These are phyloP conservation scores for Botryosphaeria agaves DNA, from an alignment of 2,329 filamentous ascomycete genomes.

Conservation along the genomic window DNA sequence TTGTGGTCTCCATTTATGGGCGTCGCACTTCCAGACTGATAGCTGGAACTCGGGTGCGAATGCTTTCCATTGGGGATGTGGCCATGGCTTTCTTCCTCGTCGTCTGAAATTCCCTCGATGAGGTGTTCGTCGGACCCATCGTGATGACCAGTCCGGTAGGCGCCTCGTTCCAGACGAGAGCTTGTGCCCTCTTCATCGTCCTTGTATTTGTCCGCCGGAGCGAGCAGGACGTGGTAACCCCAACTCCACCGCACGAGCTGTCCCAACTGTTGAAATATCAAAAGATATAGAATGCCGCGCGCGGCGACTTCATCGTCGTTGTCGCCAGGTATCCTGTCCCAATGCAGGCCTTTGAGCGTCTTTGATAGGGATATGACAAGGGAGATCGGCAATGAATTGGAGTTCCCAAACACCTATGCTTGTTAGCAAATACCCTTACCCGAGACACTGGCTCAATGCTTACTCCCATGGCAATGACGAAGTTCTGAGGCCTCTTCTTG, in stretches of 20 bases:
- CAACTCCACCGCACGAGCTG: constrained; percentile 95
- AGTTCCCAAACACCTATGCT: constrained; percentile 74
- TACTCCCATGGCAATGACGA: constrained; percentile 88
- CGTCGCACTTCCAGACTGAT: constrained; percentile 27
- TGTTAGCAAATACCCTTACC: constrained; percentile 7
- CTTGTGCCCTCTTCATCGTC: constrained; percentile 36
- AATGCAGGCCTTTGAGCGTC: constrained; percentile 81
- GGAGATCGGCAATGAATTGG: constrained; percentile 92
- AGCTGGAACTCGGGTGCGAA: constrained; percentile 18
- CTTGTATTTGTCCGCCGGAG: constrained; percentile 57
- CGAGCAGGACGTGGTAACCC: constrained; percentile 91
- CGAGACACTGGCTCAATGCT: constrained; percentile 7
- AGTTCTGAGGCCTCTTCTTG: constrained; percentile 73
- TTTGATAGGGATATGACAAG: constrained; percentile 87
- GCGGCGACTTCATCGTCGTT: constrained; percentile 92
- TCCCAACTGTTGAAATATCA: constrained; percentile 95
- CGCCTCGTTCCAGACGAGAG: constrained; percentile 27
- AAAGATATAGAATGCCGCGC: constrained; percentile 80
- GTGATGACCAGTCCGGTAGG: too few species aligned
- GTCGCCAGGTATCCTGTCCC: constrained; percentile 78
- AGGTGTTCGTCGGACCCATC: constrained; percentile 23
- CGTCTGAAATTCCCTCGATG: constrained; percentile 8
- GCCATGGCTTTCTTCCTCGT: constrained; percentile 22
- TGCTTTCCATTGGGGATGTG: constrained; percentile 6
- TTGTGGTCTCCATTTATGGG: constrained; percentile 17